phyloP scores from a whole-genome alignment of 495 filamentous ascomycete species.

The Talaromyces adpressus region DNA sequence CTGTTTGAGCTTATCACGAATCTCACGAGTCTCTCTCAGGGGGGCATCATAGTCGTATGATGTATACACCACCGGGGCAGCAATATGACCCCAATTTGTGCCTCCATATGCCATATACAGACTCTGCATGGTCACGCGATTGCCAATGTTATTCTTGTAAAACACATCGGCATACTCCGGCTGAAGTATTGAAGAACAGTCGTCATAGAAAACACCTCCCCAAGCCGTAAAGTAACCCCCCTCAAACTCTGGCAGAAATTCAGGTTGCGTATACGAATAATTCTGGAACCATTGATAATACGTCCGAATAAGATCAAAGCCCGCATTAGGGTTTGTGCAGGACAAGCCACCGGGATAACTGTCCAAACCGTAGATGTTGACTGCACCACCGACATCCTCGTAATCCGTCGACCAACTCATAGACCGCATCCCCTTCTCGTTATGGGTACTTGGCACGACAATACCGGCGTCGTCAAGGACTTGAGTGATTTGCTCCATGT shows the following conservation, averaged over 20 bases:
- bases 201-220: conserved; percentile 44
- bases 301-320: conserved; percentile 42
- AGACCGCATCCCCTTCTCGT: conserved; percentile 45
- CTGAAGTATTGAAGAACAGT: conserved; percentile 36
- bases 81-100: conserved; percentile 49
- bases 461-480: conserved; percentile 40
- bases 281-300: conserved; percentile 54
- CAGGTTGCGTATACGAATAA: conserved; percentile 47
- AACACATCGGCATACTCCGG: conserved; percentile 48
- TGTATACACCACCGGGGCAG: conserved; percentile 43
- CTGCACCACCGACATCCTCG: conserved; percentile 45
- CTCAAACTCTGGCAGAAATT: conserved; percentile 46
- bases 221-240: conserved; percentile 47
- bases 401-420: conserved; percentile 51
- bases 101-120: conserved; percentile 53
- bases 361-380: conserved; percentile 50
- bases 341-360: conserved; percentile 48
- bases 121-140: conserved; percentile 38
- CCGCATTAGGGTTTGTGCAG: conserved; percentile 42
- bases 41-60: conserved; percentile 37
- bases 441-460: conserved; percentile 43
- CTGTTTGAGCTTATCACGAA: conserved; percentile 41
- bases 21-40: conserved; percentile 36
- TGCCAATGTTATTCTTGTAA: conserved; percentile 51
- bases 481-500: conserved; percentile 46